A percentile compares a stretch with the other conserved stretches of the same genome.
Conservation (phyloP, 345 rosid genomes). For the Ceriops zippeliana region DNA sequence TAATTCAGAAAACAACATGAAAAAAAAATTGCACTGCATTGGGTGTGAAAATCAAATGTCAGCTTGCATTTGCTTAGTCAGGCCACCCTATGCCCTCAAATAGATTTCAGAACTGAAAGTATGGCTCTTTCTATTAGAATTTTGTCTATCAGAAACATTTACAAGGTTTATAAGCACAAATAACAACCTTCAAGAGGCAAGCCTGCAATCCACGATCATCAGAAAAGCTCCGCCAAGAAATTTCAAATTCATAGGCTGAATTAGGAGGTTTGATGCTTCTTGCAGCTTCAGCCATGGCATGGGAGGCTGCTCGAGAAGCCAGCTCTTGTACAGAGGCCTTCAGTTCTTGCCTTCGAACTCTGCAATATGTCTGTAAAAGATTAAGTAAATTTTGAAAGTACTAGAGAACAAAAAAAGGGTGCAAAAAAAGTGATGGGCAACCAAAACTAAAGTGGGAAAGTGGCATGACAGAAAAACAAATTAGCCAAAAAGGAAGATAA, state of each 20-base stretch:
- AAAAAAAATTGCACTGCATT: neutral
- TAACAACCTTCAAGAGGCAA: slow-evolving; percentile 67
- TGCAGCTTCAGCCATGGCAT: slow-evolving; percentile 69
- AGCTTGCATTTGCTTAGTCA: neutral
- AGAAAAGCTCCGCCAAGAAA: slow-evolving; percentile 71
- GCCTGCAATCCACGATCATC: slow-evolving; percentile 57
- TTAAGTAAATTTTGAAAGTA: neutral
- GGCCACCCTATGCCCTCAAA: neutral
- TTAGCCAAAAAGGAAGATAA: too few species aligned
- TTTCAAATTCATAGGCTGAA: slow-evolving; percentile 84
- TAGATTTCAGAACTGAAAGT: too few species aligned
- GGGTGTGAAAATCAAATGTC: neutral
- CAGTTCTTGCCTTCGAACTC: slow-evolving; percentile 38
- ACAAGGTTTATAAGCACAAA: neutral
- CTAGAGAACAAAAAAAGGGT: neutral
- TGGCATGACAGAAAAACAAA: neutral
- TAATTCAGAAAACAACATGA: neutral
- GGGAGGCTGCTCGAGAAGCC: slow-evolving; percentile 79
- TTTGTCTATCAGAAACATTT: neutral
- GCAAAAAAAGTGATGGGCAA: neutral
- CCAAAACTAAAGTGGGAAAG: neutral
- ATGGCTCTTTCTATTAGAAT: neutral
- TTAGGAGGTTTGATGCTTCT: slow-evolving; percentile 60
- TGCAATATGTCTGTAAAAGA: slow-evolving; percentile 38
- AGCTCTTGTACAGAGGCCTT: slow-evolving; percentile 71